Conservation (phyloP, 148 eudicot genomes). For the Chenopodium berlandieri region DNA sequence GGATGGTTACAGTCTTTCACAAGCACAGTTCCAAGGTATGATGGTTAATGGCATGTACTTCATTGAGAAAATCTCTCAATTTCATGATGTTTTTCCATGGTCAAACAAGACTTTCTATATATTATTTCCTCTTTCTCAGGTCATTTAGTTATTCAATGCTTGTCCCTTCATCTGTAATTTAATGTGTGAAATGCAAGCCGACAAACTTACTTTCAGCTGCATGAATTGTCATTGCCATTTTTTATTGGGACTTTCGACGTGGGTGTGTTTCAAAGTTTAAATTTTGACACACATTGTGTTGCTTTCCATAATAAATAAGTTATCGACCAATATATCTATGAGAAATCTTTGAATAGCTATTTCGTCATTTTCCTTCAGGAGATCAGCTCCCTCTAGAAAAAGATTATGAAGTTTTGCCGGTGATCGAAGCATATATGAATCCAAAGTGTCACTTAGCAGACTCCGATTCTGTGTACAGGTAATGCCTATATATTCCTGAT, state of each 20-base stretch:
- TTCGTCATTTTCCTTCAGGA: conserved; percentile 34
- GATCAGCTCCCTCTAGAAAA: conserved; percentile 24
- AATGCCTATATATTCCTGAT: background rate
- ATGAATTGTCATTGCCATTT: background rate
- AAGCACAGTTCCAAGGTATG: background rate
- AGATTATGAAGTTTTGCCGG: conserved; percentile 45
- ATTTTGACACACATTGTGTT: background rate
- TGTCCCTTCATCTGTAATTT: background rate
- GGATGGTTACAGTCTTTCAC: background rate
- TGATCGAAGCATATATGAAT: conserved; percentile 76
- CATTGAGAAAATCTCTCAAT: background rate
- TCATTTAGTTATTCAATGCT: too few species aligned
- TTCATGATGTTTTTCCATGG: background rate
- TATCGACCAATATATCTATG: background rate
- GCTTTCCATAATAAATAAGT: background rate
- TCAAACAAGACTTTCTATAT: background rate
- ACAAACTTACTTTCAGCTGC: background rate
- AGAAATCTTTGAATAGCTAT: background rate
- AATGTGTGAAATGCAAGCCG: background rate
- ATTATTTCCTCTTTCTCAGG: background rate
- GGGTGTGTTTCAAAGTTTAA: background rate
- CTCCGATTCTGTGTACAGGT: conserved; percentile 76
- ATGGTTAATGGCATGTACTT: background rate
- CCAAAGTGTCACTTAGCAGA: conserved; percentile 87
- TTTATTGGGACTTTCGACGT: background rate